Base-by-base conservation (phyloP, 805 yeast species). In the Candida takata region DNA sequence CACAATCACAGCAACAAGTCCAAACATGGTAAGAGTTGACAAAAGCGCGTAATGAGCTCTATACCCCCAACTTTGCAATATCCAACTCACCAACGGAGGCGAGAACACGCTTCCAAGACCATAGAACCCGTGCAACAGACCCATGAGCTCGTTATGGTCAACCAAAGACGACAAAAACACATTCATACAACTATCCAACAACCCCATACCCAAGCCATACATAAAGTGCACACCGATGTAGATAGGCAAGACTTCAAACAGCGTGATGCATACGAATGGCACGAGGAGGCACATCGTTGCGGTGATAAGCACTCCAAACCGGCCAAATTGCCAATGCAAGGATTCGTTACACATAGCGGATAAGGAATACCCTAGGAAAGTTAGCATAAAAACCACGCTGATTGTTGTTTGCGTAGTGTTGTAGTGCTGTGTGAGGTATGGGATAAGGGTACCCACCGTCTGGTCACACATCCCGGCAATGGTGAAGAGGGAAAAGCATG, bases 31-130 rank as follows among this genome's bases (percentile, higher is more conserved):
- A 11, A 39, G 8, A 6, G 21, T 16, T 3, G 43, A 19, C 32
- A 43, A 23, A 6, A 40, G 23, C 5, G 29, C 34, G 19, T 43
- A 43, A 23, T 40, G 32, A 3, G 21, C 11, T 25, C 42, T 31
- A 24, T 43, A 43, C 7, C 64, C 53, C 13, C 47, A 56, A 26
- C 45, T 48, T 20, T 52, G 45, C 8, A 57, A 56, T 34, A 64
- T 53, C 34, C 51, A 43, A 0, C 84, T 73, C 4, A 80, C 78
- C 21, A 77, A 52, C 14, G 84, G 67, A 3, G 94, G 88, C 3
- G 85, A 69, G 1, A 77, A 44, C 31, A 84, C 76, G 1, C 87
- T 84, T 3, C 88, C 87, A 3, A 75, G 46, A 1, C 94, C 94
- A 54, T 81, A 83, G 11, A 65, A 51, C 1, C 84, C 88, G 58